Evolutionary conservation across 2,329 filamentous ascomycete genomes (phyloP), one percentile per base, ranked within the genome.

Genomic region (Pseudopyrenochaeta lycopersici): DNA sequence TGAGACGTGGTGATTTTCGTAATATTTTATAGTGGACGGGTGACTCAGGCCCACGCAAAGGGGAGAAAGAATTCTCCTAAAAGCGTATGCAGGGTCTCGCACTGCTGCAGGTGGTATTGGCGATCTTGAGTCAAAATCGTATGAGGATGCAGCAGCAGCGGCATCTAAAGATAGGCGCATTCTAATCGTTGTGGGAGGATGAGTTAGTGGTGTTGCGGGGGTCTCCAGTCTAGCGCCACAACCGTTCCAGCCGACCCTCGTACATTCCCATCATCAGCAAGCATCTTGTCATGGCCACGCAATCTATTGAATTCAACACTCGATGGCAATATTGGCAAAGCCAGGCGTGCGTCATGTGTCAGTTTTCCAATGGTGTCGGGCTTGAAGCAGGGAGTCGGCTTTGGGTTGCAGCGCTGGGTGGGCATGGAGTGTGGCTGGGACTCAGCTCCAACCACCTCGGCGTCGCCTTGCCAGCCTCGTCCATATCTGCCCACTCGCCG

Each of bases 391-490:
- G 23, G 23, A 27, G 23, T 27, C n/a, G n/a, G n/a, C n/a, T n/a
- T n/a, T 20, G 39, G 39, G 12, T 15, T 9, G 35, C 17, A 4
- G 31, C 10, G 12, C 7, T 36, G 7, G 35, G 35, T 11, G 12
- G 35, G 5, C 35, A 18, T 12, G 35, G 21, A 5, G 18, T 56
- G 70, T 67, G 70, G 70, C 62, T 71, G 68, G 70, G 61, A 21
- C 38, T 42, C 35, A 21, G 20, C 20, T 12, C 67, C 69, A 70
- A 60, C 70, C 68, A 46, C 63, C 63, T 44, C 55, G 32, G 44
- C 50, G 49, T 56, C 65, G 36, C 51, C 63, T 39, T 44, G 54
- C 69, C 73, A 75, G 69, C 72, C 72, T 73, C 72, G 57, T 53
- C 54, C 52, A 67, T 71, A 60, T 59, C 56, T 63, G 54, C 43